Base-by-base conservation (phyloP, 1,139 yeast species). In the Pichia sp. region DNA sequence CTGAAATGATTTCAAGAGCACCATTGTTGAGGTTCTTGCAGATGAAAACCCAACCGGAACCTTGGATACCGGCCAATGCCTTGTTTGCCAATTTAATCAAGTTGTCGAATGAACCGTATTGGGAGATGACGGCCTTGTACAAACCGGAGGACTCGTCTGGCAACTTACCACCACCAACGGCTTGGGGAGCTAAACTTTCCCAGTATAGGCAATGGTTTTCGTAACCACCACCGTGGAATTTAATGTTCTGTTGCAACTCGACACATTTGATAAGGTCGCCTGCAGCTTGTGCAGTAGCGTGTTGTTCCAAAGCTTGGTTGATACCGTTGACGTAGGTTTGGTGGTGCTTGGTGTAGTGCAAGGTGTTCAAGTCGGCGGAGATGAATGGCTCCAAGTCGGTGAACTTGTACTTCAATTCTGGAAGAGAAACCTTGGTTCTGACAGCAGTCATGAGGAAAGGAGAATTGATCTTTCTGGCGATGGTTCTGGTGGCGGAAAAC, bases 1-100 rank as follows among this genome's bases (percentile, higher is more conserved):
- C 88, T 69, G 92, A 89, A 59, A 90, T 87, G 56, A 92, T 87
- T 64, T 89, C 96, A 67, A 92, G 73, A 51, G 84, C 81, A 63
- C 93, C 93, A 65, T 87, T 88, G 64, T 81, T 87, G 72, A 83
- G 79, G 79, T 91, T 88, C 81, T 88, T 89, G 65, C 87, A 97
- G 63, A 92, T 78, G 78, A 95, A 92, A 40, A 96, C 96, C 98
- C 98, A 92, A 45, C 98, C 98, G 24, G 97, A 89, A 66, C 98
- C 98, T 75, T 92, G 98, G 66, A 92, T 81, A 55, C 96, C 95
- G 40, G 97, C 96, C 67, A 92, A 79, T 71, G 87, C 86, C 55
- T 83, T 73, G 71, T 91, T 92, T 66, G 95, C 83, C 60, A 81
- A 68, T 49, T 74, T 67, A 63, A 85, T 84, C 73, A 92, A 78